Percentiles rank a stretch among this genome's conserved stretches.
These are phyloP conservation scores for Botrytis fragariae DNA, from an alignment of 2,329 filamentous ascomycete genomes.

Conservation along the genomic window DNA sequence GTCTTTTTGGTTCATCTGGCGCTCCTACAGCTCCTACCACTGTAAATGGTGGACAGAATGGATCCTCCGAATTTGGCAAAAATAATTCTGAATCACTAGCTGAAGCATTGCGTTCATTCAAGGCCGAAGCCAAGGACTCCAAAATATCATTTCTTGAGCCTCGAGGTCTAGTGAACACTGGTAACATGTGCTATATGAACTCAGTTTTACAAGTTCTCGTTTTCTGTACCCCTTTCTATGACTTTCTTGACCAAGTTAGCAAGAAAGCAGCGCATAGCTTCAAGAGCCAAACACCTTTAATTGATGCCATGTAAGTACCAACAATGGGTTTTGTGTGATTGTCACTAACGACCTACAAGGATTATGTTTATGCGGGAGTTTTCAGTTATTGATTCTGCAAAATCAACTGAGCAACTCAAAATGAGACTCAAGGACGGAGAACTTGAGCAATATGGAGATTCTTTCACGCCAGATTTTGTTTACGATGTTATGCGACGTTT, in stretches of 20 bases:
- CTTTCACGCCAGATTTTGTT: conserved; percentile 90
- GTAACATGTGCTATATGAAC: conserved; percentile 99
- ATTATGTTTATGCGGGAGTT: conserved; percentile 97
- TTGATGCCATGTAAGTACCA: conserved; percentile 83
- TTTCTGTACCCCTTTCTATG: conserved; percentile 91
- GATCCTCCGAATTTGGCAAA: conserved; percentile 39
- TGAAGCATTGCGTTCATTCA: conserved; percentile 74
- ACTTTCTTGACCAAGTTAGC: conserved; percentile 84
- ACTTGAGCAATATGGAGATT: conserved; percentile 84
- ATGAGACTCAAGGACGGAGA: conserved; percentile 76
- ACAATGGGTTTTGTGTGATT: neutral
- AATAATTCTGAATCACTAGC: conserved; percentile 62
- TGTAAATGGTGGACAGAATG: conserved; percentile 38
- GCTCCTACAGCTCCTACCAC: conserved; percentile 42
- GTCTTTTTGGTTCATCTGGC: conserved; percentile 52
- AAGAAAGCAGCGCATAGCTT: conserved; percentile 85
- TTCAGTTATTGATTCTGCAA: conserved; percentile 76
- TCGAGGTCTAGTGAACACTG: conserved; percentile 89
- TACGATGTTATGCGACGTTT: conserved; percentile 88
- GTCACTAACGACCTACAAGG: conserved; percentile 46
- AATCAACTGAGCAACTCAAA: conserved; percentile 69
- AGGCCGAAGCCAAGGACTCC: conserved; percentile 52
- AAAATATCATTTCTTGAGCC: conserved; percentile 86
- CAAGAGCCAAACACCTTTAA: conserved; percentile 88
- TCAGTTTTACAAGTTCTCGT: conserved; percentile 94